phyloP scores from a whole-genome alignment of 2,329 filamentous ascomycete genomes.

The Pyrenophora teres region DNA sequence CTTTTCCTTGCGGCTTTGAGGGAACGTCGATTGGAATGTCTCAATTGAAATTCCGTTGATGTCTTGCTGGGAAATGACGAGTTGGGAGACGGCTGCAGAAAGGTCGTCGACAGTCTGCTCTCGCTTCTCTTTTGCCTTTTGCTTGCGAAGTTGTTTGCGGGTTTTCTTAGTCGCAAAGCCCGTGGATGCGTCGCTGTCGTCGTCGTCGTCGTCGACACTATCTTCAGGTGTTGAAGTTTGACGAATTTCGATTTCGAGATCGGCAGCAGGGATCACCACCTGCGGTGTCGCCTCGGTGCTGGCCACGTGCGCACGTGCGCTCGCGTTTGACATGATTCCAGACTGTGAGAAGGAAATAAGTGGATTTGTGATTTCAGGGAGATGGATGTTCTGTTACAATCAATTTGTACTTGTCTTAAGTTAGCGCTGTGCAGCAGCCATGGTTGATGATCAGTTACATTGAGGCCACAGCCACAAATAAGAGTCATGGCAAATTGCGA shows the following conservation, averaged over 20 bases:
- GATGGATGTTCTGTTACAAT: not conserved
- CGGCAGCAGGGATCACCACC: slow-evolving; percentile 22
- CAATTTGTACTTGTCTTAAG: not conserved
- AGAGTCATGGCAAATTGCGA: slow-evolving; percentile 44
- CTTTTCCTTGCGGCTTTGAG: slow-evolving; percentile 31
- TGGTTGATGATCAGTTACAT: not conserved
- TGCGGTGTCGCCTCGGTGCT: slow-evolving; percentile 18
- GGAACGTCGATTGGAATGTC: slow-evolving; percentile 3
- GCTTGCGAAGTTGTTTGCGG: slow-evolving; percentile 31
- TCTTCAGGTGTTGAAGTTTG: slow-evolving; percentile 16
- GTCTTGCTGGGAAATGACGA: not conserved
- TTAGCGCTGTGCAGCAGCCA: not conserved
- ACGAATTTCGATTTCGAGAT: slow-evolving; percentile 26
- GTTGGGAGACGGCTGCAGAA: not conserved
- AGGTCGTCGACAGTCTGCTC: slow-evolving; percentile 2
- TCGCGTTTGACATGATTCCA: slow-evolving; percentile 32
- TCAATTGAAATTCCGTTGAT: slow-evolving; percentile 1
- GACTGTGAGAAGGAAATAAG: too few relatives aligned
- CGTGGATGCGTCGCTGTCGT: not conserved
- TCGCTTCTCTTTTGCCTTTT: slow-evolving; percentile 19
- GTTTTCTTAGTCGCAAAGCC: slow-evolving; percentile 6
- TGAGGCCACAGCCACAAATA: slow-evolving; percentile 37
- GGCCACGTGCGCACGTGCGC: slow-evolving; percentile 44
- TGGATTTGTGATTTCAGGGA: not conserved
- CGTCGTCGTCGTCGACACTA: slow-evolving; percentile 5